phyloP scores from a whole-genome alignment of 805 yeast species.

The Maudiozyma serrabonitensis region DNA sequence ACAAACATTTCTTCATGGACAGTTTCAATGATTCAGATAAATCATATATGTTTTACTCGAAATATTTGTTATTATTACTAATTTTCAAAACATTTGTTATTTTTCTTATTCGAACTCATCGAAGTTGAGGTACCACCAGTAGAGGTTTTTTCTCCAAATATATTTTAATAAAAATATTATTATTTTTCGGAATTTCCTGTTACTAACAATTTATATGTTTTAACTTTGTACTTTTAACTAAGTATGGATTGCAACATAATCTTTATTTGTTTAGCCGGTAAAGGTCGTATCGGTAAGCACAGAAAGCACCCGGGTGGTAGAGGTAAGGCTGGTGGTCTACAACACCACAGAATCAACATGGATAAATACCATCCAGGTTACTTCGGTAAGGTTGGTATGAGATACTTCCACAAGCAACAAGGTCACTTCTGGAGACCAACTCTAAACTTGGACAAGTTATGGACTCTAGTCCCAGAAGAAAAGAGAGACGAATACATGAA shows the following conservation, averaged over 20 bases:
- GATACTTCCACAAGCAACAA: conserved; percentile 95
- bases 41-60: neutral
- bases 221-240: too few species aligned
- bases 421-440: conserved; percentile 97
- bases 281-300: conserved; percentile 99
- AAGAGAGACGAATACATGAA: conserved; percentile 90
- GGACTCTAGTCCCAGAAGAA: conserved; percentile 92
- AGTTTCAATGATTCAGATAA: neutral
- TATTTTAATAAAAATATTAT: neutral
- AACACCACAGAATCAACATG: conserved; percentile 99
- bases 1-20: neutral
- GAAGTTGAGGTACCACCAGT: neutral
- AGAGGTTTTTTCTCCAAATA: neutral
- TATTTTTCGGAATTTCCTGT: neutral
- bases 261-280: conserved; percentile 65
- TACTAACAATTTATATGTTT: neutral
- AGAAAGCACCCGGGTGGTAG: conserved; percentile 99
- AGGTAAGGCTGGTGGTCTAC: conserved; percentile 99
- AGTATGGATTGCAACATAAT: neutral
- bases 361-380: conserved; percentile 99
- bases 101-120: neutral
- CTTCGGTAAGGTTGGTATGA: conserved; percentile 99
- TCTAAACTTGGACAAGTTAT: conserved; percentile 95
- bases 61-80: neutral
- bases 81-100: too few species aligned